Evolutionary conservation across 108 stramenopile genomes (phyloP).

Genomic region (Cyclostephanos tholiformis): DNA sequence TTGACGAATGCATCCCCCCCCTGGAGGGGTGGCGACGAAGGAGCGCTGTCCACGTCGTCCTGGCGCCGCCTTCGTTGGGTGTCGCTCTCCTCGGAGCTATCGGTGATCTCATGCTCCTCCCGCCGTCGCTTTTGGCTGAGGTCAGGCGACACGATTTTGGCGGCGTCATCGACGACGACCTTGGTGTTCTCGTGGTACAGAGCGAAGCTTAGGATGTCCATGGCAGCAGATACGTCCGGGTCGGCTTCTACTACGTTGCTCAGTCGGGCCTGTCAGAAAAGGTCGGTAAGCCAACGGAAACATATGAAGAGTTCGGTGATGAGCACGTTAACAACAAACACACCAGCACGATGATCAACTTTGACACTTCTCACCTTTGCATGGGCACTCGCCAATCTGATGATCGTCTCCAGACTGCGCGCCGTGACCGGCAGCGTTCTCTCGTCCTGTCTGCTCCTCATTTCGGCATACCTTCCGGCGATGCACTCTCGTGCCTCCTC

Average conservation of each 20-base stretch:
- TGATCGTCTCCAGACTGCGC: conserved; percentile 97
- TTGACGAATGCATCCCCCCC: conserved; percentile 25
- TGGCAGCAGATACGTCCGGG: conserved; percentile 77
- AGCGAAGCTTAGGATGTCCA: conserved; percentile 89
- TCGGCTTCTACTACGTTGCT: conserved; percentile 71
- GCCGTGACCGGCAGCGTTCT: conserved; percentile 94
- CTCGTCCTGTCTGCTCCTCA: conserved; percentile 92
- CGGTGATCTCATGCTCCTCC: conserved; percentile 41
- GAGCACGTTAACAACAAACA: not conserved
- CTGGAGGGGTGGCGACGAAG: not conserved
- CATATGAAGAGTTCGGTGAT: conserved; percentile 1
- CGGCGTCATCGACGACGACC: conserved; percentile 25
- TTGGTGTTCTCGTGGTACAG: conserved; percentile 82
- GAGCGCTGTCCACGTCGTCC: conserved; percentile 21
- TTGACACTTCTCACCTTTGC: conserved; percentile 77
- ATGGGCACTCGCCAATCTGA: conserved; percentile 96
- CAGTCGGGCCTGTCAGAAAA: conserved; percentile 54
- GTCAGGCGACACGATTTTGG: not conserved
- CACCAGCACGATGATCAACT: not conserved
- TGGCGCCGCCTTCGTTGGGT: conserved; percentile 35
- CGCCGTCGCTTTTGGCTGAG: conserved; percentile 32
- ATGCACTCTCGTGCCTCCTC: conserved; percentile 94
- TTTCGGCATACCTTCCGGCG: conserved; percentile 94
- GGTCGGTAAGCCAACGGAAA: not conserved
- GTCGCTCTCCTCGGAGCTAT: conserved; percentile 45